Evolutionary conservation across 176 grass and related monocot genomes (phyloP).

Genomic region (Canna indica): DNA sequence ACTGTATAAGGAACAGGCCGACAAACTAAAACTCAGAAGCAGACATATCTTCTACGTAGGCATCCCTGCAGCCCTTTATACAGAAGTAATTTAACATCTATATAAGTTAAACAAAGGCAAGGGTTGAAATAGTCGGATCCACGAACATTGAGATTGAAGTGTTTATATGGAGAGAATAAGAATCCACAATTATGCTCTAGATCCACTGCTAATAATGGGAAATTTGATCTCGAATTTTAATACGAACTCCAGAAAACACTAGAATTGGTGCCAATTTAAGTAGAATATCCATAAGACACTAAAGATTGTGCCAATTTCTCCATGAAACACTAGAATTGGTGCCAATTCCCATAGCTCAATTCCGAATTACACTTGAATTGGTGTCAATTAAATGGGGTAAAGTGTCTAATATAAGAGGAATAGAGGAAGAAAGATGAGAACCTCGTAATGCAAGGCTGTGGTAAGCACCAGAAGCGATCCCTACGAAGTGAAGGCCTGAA

Average conservation of each 20-base stretch:
- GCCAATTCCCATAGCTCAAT: too few species aligned
- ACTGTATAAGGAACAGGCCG: too few species aligned
- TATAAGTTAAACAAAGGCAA: too few species aligned
- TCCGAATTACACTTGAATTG: too few species aligned
- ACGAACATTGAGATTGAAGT: too few species aligned
- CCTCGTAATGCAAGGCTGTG: conserved; percentile 83
- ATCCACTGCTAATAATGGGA: neutral
- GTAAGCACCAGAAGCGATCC: conserved; percentile 65
- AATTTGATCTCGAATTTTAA: neutral
- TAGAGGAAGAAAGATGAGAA: conserved; percentile 6
- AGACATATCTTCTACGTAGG: too few species aligned
- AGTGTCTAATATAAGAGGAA: neutral
- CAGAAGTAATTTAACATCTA: too few species aligned
- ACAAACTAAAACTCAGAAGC: too few species aligned
- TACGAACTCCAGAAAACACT: neutral
- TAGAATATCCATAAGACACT: neutral
- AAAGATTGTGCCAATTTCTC: neutral
- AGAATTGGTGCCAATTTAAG: neutral
- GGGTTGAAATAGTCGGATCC: too few species aligned
- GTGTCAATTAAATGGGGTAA: neutral
- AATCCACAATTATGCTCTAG: neutral
- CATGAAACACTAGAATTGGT: too few species aligned
- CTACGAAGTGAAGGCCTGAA: conserved; percentile 39
- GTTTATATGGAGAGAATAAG: too few species aligned
- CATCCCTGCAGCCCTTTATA: too few species aligned